Conservation (phyloP, 208 protist genomes). For the Crithidia expoeki region DNA sequence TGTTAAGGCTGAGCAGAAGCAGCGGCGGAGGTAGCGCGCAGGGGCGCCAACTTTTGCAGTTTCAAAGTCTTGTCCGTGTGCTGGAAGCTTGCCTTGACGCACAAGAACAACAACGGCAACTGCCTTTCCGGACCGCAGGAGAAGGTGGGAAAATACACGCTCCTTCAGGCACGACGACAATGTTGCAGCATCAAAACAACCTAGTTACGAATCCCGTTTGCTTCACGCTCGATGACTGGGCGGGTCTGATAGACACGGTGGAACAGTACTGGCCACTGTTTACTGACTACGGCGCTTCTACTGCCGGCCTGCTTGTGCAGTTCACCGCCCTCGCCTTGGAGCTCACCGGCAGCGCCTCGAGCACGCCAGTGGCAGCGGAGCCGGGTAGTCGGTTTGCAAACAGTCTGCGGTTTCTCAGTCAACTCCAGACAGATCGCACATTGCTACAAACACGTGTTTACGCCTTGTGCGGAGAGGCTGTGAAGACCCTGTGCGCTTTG, state of each 20-base stretch:
- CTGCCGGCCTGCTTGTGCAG: slow-evolving; percentile 47
- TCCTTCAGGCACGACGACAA: neutral
- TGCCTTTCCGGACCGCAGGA: neutral
- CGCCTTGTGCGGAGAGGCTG: slow-evolving; percentile 18
- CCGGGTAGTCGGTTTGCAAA: slow-evolving; percentile 13
- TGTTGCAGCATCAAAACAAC: neutral
- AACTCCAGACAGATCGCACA: slow-evolving; percentile 36
- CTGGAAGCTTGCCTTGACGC: slow-evolving; percentile 68
- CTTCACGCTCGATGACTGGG: slow-evolving; percentile 47
- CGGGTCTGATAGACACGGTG: slow-evolving; percentile 44
- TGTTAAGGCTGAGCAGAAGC: slow-evolving; percentile 17
- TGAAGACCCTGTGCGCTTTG: slow-evolving; percentile 12
- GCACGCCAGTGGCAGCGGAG: slow-evolving; percentile 15
- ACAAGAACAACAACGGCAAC: slow-evolving; percentile 14
- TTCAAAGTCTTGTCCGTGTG: slow-evolving; percentile 61
- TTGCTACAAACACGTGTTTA: slow-evolving; percentile 35
- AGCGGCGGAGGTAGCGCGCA: slow-evolving; percentile 9
- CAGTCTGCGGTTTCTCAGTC: slow-evolving; percentile 29
- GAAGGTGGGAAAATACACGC: neutral
- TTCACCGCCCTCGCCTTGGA: slow-evolving; percentile 50
- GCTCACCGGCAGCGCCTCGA: slow-evolving; percentile 18
- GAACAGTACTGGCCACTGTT: slow-evolving; percentile 48
- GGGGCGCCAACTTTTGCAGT: slow-evolving; percentile 7
- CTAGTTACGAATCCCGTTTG: neutral
- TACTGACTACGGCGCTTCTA: slow-evolving; percentile 34